Percentiles rank a stretch among this genome's conserved stretches.
These are phyloP conservation scores for Brasilioporus rufonigricans DNA, from an alignment of 768 basidiomycete species.

Conservation along the genomic window DNA sequence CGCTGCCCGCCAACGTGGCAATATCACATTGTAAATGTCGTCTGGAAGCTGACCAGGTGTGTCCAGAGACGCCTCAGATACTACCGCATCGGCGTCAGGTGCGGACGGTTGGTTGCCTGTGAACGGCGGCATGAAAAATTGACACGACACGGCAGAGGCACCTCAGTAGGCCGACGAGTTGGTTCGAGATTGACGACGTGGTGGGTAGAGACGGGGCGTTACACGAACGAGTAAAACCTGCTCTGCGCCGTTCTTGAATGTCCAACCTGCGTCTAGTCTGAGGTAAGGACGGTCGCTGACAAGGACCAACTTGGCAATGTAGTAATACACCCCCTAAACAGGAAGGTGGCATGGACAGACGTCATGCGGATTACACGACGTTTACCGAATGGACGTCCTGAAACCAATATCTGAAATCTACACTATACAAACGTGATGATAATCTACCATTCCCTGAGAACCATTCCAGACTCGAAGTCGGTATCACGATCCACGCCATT, in stretches of 20 bases:
- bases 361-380: too few species aligned
- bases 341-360: neutral
- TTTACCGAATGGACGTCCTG: conserved; percentile 1
- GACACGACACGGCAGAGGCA: neutral
- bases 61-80: neutral
- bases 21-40: conserved; percentile 63
- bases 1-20: conserved; percentile 65
- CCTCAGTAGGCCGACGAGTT: neutral
- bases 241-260: neutral
- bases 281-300: too few species aligned
- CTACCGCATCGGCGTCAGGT: neutral
- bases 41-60: conserved; percentile 18
- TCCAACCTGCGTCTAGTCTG: neutral
- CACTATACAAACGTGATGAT: conserved; percentile 8
- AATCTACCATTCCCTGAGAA: neutral
- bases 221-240: neutral
- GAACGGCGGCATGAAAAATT: conserved; percentile 1
- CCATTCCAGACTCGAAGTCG: neutral
- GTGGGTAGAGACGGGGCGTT: neutral
- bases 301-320: too few species aligned
- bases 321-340: neutral
- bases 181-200: neutral
- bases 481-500: neutral
- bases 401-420: neutral
- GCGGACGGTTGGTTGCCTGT: neutral